Evolutionary conservation across 2,329 filamentous ascomycete genomes (phyloP), one percentile per base, ranked within the genome.

Genomic region (Xylaria sp.): DNA sequence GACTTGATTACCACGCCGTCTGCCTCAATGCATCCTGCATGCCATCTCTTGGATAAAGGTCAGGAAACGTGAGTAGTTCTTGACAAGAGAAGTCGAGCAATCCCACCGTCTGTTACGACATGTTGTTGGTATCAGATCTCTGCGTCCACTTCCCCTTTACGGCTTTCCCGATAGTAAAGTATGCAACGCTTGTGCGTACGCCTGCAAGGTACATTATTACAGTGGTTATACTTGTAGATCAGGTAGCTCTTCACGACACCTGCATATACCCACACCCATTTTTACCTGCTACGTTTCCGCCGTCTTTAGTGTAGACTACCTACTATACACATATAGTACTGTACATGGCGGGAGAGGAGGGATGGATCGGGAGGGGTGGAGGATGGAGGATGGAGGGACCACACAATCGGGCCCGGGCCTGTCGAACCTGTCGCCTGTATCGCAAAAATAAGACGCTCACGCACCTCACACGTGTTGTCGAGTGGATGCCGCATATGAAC

Each of bases 241-340:
- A 37, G 34, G 34, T 37, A 52, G 12, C 50, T 66, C 66, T 69
- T 71, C 66, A 69, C 69, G 69, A 71, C 54, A 46, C 50, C 66
- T 66, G 69, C 69, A 71, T 71, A 51, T 41, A 44, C 58, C 68
- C 62, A 62, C 57, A 62, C 55, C 37, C 28, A 52, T 39, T n/a
- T 5, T n/a, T 37, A n/a, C 39, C 8, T 56, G 23, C 54, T 56
- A 37, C 44, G 9, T 12, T 50, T 23, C 13, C 46, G 20, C 46
- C 20, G 12, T 50, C 20, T 50, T 13, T 39, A 39, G 18, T 23
- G 20, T 51, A 25, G 13, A 5, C 15, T 34, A 25, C 13, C 6
- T 51, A n/a, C 13, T 46, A 44, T n/a, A 52, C 54, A 55, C 28
- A 1, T 25, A 25, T 44, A 57, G 54, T 20, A 41, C 44, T 41